These are phyloP conservation scores for Corymbia citriodora DNA, from an alignment of 441 rosid species.

Conservation along the genomic window DNA sequence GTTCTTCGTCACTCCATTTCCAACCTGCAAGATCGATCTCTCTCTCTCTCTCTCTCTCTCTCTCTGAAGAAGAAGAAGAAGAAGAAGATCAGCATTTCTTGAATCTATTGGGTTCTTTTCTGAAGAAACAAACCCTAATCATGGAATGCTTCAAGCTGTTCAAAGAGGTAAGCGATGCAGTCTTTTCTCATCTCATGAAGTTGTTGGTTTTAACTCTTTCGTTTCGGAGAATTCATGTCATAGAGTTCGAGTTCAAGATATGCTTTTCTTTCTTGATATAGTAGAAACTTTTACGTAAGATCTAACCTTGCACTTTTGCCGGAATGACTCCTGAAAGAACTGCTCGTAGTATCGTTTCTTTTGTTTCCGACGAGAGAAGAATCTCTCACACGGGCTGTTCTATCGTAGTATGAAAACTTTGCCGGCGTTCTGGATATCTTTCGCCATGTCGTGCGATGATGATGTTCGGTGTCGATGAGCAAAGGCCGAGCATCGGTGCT, in stretches of 20 bases:
- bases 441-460: not conserved
- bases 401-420: not conserved
- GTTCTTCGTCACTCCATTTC: not conserved
- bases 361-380: not conserved
- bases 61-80: not conserved
- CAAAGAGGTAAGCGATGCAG: not conserved
- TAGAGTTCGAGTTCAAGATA: not conserved
- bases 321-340: not conserved
- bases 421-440: not conserved
- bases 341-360: not conserved
- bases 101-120: not conserved
- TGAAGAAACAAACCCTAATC: not conserved
- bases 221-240: not conserved
- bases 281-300: not conserved
- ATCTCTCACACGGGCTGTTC: not conserved
- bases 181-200: not conserved
- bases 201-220: not conserved
- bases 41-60: not conserved
- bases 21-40: not conserved
- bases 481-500: not conserved
- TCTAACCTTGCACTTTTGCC: not conserved
- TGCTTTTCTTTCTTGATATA: not conserved
- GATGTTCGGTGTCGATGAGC: not conserved
- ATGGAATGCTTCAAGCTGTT: not conserved
- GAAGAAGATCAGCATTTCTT: not conserved